Percentiles rank a stretch among this genome's conserved stretches.
phyloP scores from a whole-genome alignment of 2,329 filamentous ascomycete species.

The Myriangium duriaei region DNA sequence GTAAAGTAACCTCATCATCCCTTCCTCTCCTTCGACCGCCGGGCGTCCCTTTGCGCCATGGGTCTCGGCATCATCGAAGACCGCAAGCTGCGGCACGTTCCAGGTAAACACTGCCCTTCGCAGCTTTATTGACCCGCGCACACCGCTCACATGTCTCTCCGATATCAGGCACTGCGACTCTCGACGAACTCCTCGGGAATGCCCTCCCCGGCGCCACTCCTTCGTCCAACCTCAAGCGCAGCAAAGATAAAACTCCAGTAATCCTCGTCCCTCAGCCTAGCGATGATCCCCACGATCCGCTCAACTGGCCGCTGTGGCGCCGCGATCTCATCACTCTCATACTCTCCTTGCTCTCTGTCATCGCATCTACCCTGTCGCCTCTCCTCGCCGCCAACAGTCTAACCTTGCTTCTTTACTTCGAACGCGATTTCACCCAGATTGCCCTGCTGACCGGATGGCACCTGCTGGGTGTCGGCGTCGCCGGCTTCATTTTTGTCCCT shows the following conservation, averaged over 20 bases:
- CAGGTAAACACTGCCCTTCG: conserved; percentile 48
- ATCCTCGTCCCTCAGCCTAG: conserved; percentile 85
- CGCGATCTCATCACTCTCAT: conserved; percentile 69
- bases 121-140: no score
- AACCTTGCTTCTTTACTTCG: conserved; percentile 57
- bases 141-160: no score
- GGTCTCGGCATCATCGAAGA: conserved; percentile 8
- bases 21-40: no score
- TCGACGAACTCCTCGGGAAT: conserved; percentile 24
- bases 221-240: conserved; percentile 16
- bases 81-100: conserved; percentile 51
- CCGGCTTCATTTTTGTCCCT: conserved; percentile 75
- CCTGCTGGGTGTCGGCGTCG: conserved; percentile 67
- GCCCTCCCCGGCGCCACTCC: conserved; percentile 11
- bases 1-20: no score
- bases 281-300: conserved; percentile 79
- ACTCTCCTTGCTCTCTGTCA: conserved; percentile 67
- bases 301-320: conserved; percentile 79
- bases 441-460: conserved; percentile 81
- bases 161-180: conserved; percentile 29
- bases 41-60: no score
- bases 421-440: conserved; percentile 55
- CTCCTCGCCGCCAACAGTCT: conserved; percentile 83
- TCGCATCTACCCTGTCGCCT: conserved; percentile 72
- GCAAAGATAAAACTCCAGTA: conserved; percentile 14